Evolutionary conservation across 306 rosid species (phyloP), one percentile per base, ranked within the genome.

Genomic region (Casuarina glauca): DNA sequence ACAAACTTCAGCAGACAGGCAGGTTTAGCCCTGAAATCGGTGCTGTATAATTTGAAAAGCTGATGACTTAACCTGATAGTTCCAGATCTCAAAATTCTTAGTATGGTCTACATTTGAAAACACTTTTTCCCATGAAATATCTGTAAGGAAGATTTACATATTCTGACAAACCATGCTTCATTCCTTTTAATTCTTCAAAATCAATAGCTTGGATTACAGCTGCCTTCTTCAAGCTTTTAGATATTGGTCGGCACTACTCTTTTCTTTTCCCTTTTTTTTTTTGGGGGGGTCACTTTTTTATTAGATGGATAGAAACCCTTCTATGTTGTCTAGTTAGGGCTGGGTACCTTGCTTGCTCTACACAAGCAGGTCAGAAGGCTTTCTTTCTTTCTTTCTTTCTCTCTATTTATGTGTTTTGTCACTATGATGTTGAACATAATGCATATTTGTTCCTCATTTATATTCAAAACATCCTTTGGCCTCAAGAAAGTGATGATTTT

Each of bases 1-100:
- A 17, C 45, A 5, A 15, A 38, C 20, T 64, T 64, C 4, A 38
- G 8, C 2, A 15, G 10, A 64, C 70, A 63, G 15, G 39, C 42
- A 61, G 32, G 68, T 10, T 61, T 11, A 43, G 4, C 9, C n/a
- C 42, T 35, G 8, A 61, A 61, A 35, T 61, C 62, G 5, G 43
- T 61, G 10, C 2, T 61, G 46, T 64, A 64, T 63, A 64, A 64
- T 64, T 64, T 64, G 70, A 8, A 64, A 64, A 64, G 70, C 46
- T 38, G 70, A 64, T 38, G 70, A 26, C 8, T 41, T 66, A 15
- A 66, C 70, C 41, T 66, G 49, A 66, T 66, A 16, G 70, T 66
- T 15, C 70, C 12, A 32, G 32, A 41, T 66, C 32, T 3, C 49
- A 66, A 41, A 66, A 66, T n/a, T 36, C n/a, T 62, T 19, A 62